These are phyloP conservation scores for Fusarium lateritium DNA, from an alignment of 2,329 filamentous ascomycete genomes.

Conservation along the genomic window DNA sequence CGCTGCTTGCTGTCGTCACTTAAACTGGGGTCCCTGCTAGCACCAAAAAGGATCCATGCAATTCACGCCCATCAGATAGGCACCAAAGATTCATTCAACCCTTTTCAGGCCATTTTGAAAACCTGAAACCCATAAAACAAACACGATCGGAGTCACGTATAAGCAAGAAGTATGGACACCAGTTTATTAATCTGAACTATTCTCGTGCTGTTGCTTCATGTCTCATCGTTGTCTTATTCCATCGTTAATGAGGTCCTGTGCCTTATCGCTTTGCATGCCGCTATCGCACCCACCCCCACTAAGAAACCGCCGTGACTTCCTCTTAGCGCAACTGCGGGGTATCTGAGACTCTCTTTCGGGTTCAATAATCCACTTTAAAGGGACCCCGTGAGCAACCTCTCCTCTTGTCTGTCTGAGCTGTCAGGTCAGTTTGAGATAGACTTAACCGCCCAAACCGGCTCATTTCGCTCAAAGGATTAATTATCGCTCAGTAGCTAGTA, in stretches of 20 bases:
- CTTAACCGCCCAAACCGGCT: slow-evolving; percentile 26
- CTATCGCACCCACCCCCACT: slow-evolving; percentile 44
- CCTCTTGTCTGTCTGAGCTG: slow-evolving; percentile 6
- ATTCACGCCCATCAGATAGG: slow-evolving; percentile 42
- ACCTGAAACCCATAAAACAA: no score
- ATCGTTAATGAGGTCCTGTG: not conserved
- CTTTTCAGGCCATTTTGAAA: no score
- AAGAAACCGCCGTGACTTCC: slow-evolving; percentile 40
- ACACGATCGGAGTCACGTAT: no score
- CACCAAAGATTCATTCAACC: no score
- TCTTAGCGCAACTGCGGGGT: slow-evolving; percentile 45
- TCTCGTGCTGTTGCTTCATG: no score
- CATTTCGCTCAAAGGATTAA: not conserved
- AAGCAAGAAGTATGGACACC: not conserved
- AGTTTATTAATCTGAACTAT: no score
- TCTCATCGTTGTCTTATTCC: no score
- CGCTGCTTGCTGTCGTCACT: slow-evolving; percentile 38
- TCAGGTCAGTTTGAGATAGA: slow-evolving; percentile 28
- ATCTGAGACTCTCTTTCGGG: slow-evolving; percentile 38
- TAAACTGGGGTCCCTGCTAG: slow-evolving; percentile 44
- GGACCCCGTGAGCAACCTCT: slow-evolving; percentile 44
- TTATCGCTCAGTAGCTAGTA: slow-evolving; percentile 1
- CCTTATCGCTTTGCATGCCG: slow-evolving; percentile 43
- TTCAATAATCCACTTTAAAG: slow-evolving; percentile 34
- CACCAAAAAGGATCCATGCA: slow-evolving; percentile 31